A percentile compares a stretch with the other conserved stretches of the same genome.
Evolutionary conservation across 352 stramenopile species (phyloP).

Genomic region (Phytophthora pisi): DNA sequence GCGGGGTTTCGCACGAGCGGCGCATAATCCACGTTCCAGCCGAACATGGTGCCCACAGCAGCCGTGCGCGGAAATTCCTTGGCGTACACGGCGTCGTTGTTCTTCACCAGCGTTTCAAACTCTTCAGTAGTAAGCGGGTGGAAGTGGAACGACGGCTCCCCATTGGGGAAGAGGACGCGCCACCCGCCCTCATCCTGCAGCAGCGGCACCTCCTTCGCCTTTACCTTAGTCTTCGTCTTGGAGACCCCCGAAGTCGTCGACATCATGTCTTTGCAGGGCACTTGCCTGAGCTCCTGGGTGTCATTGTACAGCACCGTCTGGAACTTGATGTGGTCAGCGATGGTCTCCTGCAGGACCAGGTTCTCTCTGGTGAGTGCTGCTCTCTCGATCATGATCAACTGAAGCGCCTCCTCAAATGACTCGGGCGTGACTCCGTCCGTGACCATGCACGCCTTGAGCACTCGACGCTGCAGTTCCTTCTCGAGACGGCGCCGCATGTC

Average conservation of each 20-base stretch:
- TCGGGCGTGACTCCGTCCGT: not conserved
- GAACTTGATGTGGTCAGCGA: not conserved
- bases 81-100: not conserved
- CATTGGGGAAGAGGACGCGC: slow-evolving; percentile 6
- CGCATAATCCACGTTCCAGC: slow-evolving; percentile 12
- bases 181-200: not conserved
- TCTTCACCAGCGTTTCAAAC: not conserved
- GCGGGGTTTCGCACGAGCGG: not conserved
- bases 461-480: not conserved
- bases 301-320: not conserved
- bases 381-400: not conserved
- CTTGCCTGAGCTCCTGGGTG: not conserved
- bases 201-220: not conserved
- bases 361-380: not conserved
- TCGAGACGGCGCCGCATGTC: slow-evolving; percentile 4
- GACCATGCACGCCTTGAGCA: not conserved
- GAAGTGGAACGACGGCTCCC: slow-evolving; percentile 11
- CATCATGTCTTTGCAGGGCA: not conserved
- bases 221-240: not conserved
- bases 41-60: slow-evolving; percentile 7
- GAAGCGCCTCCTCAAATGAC: not conserved
- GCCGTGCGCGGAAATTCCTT: not conserved
- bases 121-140: not conserved
- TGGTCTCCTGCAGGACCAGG: not conserved
- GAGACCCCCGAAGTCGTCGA: not conserved